Conservation (phyloP, 768 basidiomycete genomes). For the Amanita subjunquillea region DNA sequence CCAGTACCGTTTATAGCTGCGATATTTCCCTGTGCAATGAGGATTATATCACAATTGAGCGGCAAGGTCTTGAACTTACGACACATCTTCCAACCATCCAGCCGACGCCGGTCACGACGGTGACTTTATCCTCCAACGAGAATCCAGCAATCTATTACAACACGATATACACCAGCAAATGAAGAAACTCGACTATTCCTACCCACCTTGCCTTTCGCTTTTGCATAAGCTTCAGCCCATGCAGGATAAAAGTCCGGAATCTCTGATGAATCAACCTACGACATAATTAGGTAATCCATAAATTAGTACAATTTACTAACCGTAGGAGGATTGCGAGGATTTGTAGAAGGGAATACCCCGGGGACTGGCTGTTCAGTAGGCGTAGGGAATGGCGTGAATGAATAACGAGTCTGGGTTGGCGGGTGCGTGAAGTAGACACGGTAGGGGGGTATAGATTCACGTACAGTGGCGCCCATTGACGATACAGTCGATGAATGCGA, state of each 20-base stretch:
- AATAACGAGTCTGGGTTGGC: slow-evolving; percentile 10
- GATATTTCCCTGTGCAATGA: slow-evolving; percentile 39
- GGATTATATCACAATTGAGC: not conserved
- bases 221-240: slow-evolving; percentile 52
- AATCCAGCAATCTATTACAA: slow-evolving; percentile 30
- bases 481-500: not conserved
- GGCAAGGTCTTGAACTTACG: slow-evolving; percentile 22
- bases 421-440: not conserved
- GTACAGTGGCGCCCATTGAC: not conserved
- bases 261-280: slow-evolving; percentile 22
- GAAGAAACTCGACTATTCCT: not conserved
- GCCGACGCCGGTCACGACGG: slow-evolving; percentile 56
- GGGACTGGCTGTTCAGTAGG: slow-evolving; percentile 45
- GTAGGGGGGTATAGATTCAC: not conserved
- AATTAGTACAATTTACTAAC: slow-evolving; percentile 17
- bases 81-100: slow-evolving; percentile 60
- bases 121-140: slow-evolving; percentile 56
- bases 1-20: slow-evolving; percentile 31
- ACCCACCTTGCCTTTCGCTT: slow-evolving; percentile 42
- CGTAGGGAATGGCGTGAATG: slow-evolving; percentile 53
- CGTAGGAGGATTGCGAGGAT: slow-evolving; percentile 48
- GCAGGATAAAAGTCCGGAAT: slow-evolving; percentile 41
- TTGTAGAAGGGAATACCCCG: slow-evolving; percentile 40
- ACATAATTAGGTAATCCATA: not conserved
- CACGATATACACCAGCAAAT: not conserved